Evolutionary conservation across 257 asterid genomes (phyloP).

Genomic region (Lavandula angustifolia): DNA sequence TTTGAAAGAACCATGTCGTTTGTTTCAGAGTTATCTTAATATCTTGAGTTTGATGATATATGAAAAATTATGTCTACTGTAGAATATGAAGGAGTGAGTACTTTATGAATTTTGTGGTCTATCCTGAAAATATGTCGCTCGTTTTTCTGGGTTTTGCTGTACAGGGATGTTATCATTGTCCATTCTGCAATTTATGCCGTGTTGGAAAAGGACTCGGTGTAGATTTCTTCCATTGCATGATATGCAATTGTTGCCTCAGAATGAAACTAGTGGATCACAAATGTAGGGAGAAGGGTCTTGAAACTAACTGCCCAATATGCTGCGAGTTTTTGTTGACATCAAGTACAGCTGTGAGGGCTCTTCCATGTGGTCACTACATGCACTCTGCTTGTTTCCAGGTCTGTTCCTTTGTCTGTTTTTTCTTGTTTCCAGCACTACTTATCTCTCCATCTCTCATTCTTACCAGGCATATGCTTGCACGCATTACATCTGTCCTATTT

Average conservation of each 20-base stretch:
- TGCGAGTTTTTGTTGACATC: slow-evolving; percentile 94
- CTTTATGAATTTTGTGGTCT: not conserved
- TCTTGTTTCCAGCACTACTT: slow-evolving; percentile 8
- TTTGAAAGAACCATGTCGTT: slow-evolving; percentile 5
- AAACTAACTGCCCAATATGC: slow-evolving; percentile 94
- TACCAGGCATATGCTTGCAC: slow-evolving; percentile 91
- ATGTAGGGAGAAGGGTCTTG: slow-evolving; percentile 95
- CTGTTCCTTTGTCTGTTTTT: slow-evolving; percentile 15
- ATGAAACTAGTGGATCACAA: slow-evolving; percentile 79
- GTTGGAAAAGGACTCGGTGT: slow-evolving; percentile 90
- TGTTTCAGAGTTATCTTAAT: not conserved
- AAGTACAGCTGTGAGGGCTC: slow-evolving; percentile 84
- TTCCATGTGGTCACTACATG: slow-evolving; percentile 97
- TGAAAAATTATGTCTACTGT: not conserved
- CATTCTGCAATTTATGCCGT: slow-evolving; percentile 95
- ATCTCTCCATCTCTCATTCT: slow-evolving; percentile 25
- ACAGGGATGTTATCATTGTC: slow-evolving; percentile 96
- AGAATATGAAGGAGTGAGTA: not conserved
- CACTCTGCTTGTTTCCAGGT: slow-evolving; percentile 99
- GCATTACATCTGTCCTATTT: slow-evolving; percentile 88
- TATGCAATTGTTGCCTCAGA: slow-evolving; percentile 90
- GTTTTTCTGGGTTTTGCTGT: slow-evolving; percentile 5
- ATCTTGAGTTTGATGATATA: not conserved
- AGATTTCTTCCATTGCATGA: slow-evolving; percentile 95
- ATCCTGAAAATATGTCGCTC: slow-evolving; percentile 11